A percentile compares a stretch with the other conserved stretches of the same genome.
phyloP scores from a whole-genome alignment of 1,284 basidiomycete species.

The Coniophora puteana region DNA sequence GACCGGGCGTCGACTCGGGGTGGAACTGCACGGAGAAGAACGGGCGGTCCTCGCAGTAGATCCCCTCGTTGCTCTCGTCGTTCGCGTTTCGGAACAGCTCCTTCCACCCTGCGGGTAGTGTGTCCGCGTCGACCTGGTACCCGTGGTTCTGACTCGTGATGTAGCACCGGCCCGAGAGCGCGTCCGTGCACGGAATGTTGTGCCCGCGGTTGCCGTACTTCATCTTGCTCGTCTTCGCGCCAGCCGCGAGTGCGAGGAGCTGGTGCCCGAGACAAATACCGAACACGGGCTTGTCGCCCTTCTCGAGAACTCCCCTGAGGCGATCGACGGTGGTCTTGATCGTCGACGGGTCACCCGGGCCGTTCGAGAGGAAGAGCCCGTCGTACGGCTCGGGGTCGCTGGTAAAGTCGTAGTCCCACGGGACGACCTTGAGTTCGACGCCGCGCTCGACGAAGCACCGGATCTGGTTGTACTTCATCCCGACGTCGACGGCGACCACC shows the following conservation, averaged over 20 bases:
- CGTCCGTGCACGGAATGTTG: slow-evolving; percentile 97
- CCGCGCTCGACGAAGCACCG: slow-evolving; percentile 94
- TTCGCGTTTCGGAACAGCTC: slow-evolving; percentile 97
- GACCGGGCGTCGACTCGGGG: slow-evolving; percentile 98
- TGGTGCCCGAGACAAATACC: slow-evolving; percentile 99
- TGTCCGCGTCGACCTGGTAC: slow-evolving; percentile 86
- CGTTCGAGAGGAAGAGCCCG: slow-evolving; percentile 97
- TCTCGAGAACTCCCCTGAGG: slow-evolving; percentile 71
- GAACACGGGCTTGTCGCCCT: slow-evolving; percentile 85
- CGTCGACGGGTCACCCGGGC: slow-evolving; percentile 95
- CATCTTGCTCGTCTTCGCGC: slow-evolving; percentile 95
- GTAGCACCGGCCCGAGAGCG: slow-evolving; percentile 93
- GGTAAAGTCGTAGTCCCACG: slow-evolving; percentile 95
- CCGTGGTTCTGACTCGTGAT: slow-evolving; percentile 99
- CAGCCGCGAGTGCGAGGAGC: slow-evolving; percentile 91
- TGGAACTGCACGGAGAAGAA: slow-evolving; percentile 99
- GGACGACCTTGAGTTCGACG: slow-evolving; percentile 95
- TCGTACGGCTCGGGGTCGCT: slow-evolving; percentile 80
- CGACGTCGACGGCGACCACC: slow-evolving; percentile 92
- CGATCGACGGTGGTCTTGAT: slow-evolving; percentile 73
- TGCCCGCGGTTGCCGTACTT: slow-evolving; percentile 99
- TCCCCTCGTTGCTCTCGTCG: slow-evolving; percentile 96
- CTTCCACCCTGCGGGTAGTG: slow-evolving; percentile 86
- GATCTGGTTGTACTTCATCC: slow-evolving; percentile 99
- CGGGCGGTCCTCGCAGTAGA: slow-evolving; percentile 87